These are phyloP conservation scores for Linaria vulgaris DNA, from an alignment of 257 asterid species.

Conservation along the genomic window DNA sequence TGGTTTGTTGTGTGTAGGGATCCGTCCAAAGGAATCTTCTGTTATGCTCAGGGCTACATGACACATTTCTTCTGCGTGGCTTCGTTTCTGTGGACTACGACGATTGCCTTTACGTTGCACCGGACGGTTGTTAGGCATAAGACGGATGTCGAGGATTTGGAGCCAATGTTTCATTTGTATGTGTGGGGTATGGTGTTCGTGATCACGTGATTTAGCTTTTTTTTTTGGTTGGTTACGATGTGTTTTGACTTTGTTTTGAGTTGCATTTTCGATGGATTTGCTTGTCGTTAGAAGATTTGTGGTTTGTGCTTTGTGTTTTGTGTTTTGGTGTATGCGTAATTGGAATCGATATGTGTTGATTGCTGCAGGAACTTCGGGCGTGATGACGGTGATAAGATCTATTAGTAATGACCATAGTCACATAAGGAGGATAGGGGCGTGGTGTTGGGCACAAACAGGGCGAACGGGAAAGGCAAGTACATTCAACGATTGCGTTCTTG, in stretches of 20 bases:
- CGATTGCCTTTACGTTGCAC: constrained; percentile 94
- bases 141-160: constrained; percentile 97
- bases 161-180: constrained; percentile 93
- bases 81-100: constrained; percentile 94
- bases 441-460: constrained; percentile 94
- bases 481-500: constrained; percentile 11
- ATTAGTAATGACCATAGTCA: constrained; percentile 85
- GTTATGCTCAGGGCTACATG: constrained; percentile 94
- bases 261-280: too few relatives aligned
- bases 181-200: constrained; percentile 78
- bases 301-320: too few relatives aligned
- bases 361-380: constrained; percentile 79
- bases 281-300: too few relatives aligned
- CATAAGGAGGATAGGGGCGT: constrained; percentile 68
- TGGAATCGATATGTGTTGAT: neutral
- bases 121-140: constrained; percentile 98
- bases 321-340: neutral
- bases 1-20: constrained; percentile 58
- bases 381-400: constrained; percentile 86
- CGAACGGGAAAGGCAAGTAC: constrained; percentile 88
- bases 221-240: too few relatives aligned
- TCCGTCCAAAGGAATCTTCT: constrained; percentile 92
- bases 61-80: constrained; percentile 99
- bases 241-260: too few relatives aligned
- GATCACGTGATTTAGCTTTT: neutral